Conservation (phyloP, 768 basidiomycete genomes). For the Arthromyces matolae region DNA sequence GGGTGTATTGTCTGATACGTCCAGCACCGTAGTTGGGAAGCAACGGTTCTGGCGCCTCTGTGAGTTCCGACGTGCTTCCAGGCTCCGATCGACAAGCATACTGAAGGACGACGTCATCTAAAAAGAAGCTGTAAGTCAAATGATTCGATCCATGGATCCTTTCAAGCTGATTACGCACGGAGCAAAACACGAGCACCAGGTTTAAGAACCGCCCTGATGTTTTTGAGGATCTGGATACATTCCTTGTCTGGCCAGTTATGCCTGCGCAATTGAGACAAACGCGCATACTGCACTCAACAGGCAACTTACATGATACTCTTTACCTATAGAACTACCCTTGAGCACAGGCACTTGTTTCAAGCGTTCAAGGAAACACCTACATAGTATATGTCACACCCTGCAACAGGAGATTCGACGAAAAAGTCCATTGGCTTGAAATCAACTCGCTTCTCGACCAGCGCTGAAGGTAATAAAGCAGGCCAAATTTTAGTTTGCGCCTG, state of each 20-base stretch:
- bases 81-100: conserved; percentile 21
- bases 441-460: conserved; percentile 31
- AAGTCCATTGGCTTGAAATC: conserved; percentile 38
- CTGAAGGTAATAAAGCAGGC: conserved; percentile 30
- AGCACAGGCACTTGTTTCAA: neutral
- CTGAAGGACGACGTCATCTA: conserved; percentile 36
- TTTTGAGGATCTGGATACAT: conserved; percentile 31
- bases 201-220: conserved; percentile 33
- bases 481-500: conserved; percentile 31
- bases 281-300: neutral
- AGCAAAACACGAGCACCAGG: conserved; percentile 22
- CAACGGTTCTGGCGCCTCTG: conserved; percentile 42
- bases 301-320: conserved; percentile 32
- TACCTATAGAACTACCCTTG: conserved; percentile 22
- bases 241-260: conserved; percentile 41
- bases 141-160: conserved; percentile 28
- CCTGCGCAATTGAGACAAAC: conserved; percentile 15
- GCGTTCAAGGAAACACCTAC: conserved; percentile 19
- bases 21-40: conserved; percentile 47
- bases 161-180: neutral
- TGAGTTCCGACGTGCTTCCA: too few species aligned
- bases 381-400: conserved; percentile 37
- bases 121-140: neutral
- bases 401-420: conserved; percentile 32
- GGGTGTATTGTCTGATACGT: conserved; percentile 35